A percentile compares a stretch with the other conserved stretches of the same genome.
phyloP scores from a whole-genome alignment of 768 basidiomycete genomes.

The Mycena epipterygia region DNA sequence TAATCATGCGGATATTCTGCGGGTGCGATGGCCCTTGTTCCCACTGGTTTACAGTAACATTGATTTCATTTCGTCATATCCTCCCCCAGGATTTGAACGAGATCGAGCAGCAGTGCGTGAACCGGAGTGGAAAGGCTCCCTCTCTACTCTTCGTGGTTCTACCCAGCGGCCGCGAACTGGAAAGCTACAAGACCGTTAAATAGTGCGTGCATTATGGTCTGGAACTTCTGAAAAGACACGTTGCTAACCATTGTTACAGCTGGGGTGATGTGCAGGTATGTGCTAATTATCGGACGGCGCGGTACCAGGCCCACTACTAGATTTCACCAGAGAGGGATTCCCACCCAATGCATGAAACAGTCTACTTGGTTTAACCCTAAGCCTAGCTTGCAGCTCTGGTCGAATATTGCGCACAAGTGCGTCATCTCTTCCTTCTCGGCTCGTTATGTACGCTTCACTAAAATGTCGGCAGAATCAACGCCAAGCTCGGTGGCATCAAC shows the following conservation, averaged over 20 bases:
- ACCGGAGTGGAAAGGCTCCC: constrained; percentile 58
- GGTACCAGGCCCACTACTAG: not conserved
- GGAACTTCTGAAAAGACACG: not conserved
- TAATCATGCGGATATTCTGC: not conserved
- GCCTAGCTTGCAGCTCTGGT: constrained; percentile 72
- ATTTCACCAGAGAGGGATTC: constrained; percentile 68
- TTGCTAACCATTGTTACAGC: constrained; percentile 50
- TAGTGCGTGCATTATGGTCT: constrained; percentile 67
- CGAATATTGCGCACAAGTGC: constrained; percentile 84
- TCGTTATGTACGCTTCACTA: not conserved
- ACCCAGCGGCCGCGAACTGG: constrained; percentile 79
- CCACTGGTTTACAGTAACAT: too few species aligned
- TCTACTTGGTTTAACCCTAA: constrained; percentile 73
- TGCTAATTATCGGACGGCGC: constrained; percentile 35
- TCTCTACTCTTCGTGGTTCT: constrained; percentile 75
- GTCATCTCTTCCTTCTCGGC: constrained; percentile 38
- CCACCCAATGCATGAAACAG: constrained; percentile 82
- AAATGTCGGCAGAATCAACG: constrained; percentile 72
- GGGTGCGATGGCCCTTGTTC: not conserved
- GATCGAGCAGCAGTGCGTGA: constrained; percentile 72
- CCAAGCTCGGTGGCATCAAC: constrained; percentile 88
- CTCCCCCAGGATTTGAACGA: constrained; percentile 2
- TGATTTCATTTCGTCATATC: not conserved
- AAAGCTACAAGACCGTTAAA: constrained; percentile 78
- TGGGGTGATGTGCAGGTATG: constrained; percentile 77